Percentiles rank a stretch among this genome's conserved stretches.
These are phyloP conservation scores for Theobroma grandiflorum DNA, from an alignment of 441 rosid genomes.

Conservation along the genomic window DNA sequence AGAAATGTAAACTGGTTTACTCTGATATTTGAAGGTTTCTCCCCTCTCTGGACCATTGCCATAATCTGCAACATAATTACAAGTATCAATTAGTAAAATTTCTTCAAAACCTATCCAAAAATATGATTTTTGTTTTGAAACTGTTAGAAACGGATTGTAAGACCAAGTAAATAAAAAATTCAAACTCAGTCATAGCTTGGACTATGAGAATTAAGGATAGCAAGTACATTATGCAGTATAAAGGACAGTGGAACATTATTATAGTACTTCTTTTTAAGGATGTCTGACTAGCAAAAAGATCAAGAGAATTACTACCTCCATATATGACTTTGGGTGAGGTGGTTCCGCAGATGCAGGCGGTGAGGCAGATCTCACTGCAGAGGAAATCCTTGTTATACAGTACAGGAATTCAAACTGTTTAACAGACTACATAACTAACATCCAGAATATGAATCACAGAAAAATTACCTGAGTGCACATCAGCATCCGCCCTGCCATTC, in stretches of 20 bases:
- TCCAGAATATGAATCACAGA: constrained; percentile 9
- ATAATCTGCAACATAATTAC: constrained; percentile 67
- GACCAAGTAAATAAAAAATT: background rate
- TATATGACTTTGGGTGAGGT: constrained; percentile 91
- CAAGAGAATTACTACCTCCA: constrained; percentile 64
- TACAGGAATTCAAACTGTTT: constrained; percentile 25
- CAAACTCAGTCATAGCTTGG: background rate
- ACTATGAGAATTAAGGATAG: background rate
- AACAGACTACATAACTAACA: constrained; percentile 20
- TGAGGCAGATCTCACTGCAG: constrained; percentile 71
- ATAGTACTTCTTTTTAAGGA: background rate
- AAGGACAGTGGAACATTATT: background rate
- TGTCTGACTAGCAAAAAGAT: constrained; percentile 10
- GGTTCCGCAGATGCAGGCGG: constrained; percentile 67
- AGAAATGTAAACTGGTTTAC: constrained; percentile 42
- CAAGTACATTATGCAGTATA: background rate
- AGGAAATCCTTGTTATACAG: constrained; percentile 28
- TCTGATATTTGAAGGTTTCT: constrained; percentile 89
- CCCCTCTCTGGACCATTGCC: constrained; percentile 96
- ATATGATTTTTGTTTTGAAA: background rate
- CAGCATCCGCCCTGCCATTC: constrained; percentile 67
- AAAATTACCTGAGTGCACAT: constrained; percentile 64
- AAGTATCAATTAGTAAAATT: constrained; percentile 18
- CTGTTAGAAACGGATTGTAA: background rate
- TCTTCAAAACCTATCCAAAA: background rate